Percentiles rank a stretch among this genome's conserved stretches.
These are phyloP conservation scores for Atalantia buxifolia DNA, from an alignment of 345 rosid species.

Conservation along the genomic window DNA sequence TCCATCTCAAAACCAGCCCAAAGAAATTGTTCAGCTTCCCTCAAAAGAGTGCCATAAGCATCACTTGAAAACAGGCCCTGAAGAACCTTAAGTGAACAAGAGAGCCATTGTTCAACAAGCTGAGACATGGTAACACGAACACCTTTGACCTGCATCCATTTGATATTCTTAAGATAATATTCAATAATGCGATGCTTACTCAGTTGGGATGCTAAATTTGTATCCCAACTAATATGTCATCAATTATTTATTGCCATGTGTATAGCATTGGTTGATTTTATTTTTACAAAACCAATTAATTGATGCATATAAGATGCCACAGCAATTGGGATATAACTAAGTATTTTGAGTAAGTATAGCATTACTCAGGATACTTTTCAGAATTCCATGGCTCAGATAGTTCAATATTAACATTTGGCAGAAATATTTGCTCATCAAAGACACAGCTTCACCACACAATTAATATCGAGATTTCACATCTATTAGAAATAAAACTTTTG, in stretches of 20 bases:
- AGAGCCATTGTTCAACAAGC: conserved; percentile 81
- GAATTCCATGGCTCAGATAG: neutral
- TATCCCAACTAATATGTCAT: too few species aligned
- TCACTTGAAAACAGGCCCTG: conserved; percentile 47
- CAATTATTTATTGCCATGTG: too few species aligned
- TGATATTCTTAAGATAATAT: neutral
- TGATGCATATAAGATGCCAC: too few species aligned
- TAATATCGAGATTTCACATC: neutral
- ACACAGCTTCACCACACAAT: neutral
- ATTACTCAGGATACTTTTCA: neutral
- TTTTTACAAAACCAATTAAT: too few species aligned
- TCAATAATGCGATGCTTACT: neutral
- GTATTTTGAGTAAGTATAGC: too few species aligned
- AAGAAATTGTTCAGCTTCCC: conserved; percentile 93
- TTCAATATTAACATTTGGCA: neutral
- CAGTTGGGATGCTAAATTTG: too few species aligned
- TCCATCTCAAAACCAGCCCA: conserved; percentile 98
- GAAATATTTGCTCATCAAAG: neutral
- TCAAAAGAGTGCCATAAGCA: conserved; percentile 47
- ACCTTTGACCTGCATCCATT: conserved; percentile 45
- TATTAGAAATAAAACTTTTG: neutral
- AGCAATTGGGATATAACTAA: too few species aligned
- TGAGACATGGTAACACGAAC: conserved; percentile 45
- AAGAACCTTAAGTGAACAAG: conserved; percentile 39
- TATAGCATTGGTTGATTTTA: too few species aligned